Conservation (phyloP, 768 basidiomycete genomes). For the Royoungia palumana region DNA sequence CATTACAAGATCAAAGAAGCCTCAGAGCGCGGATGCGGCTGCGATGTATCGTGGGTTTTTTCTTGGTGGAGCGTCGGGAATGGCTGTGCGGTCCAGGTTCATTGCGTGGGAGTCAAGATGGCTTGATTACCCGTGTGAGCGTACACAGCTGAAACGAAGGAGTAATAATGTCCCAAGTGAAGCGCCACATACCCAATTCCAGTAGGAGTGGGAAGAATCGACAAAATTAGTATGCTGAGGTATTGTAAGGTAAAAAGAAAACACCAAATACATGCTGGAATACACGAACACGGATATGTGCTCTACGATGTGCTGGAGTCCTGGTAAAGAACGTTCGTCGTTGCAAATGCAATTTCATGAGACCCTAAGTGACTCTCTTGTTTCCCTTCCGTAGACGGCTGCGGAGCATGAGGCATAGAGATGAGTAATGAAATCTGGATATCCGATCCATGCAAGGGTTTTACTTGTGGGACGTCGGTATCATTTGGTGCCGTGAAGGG, state of each 20-base stretch:
- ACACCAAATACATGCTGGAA: slow-evolving; percentile 11
- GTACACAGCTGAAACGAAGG: not conserved
- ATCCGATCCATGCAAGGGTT: slow-evolving; percentile 18
- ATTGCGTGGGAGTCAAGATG: too few species aligned
- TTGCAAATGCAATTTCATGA: slow-evolving; percentile 29
- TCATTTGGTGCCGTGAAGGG: not conserved
- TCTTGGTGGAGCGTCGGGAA: not conserved
- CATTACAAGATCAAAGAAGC: not conserved
- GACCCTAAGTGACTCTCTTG: not conserved
- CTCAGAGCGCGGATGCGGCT: too few species aligned
- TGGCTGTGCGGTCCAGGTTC: not conserved
- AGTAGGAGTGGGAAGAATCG: not conserved
- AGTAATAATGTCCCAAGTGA: not conserved
- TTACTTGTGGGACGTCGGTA: not conserved
- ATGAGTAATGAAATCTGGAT: slow-evolving; percentile 29
- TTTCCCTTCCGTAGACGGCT: not conserved
- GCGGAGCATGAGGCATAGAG: slow-evolving; percentile 24
- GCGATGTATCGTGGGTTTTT: too few species aligned
- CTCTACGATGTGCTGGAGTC: slow-evolving; percentile 11
- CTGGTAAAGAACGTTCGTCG: slow-evolving; percentile 17
- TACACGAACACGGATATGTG: not conserved
- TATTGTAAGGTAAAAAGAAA: slow-evolving; percentile 1
- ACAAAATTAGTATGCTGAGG: slow-evolving; percentile 4
- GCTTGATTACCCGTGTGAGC: not conserved
- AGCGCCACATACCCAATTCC: not conserved